Evolutionary conservation across 202 grass and related monocot species (phyloP).

Genomic region (Eragrostis tef): DNA sequence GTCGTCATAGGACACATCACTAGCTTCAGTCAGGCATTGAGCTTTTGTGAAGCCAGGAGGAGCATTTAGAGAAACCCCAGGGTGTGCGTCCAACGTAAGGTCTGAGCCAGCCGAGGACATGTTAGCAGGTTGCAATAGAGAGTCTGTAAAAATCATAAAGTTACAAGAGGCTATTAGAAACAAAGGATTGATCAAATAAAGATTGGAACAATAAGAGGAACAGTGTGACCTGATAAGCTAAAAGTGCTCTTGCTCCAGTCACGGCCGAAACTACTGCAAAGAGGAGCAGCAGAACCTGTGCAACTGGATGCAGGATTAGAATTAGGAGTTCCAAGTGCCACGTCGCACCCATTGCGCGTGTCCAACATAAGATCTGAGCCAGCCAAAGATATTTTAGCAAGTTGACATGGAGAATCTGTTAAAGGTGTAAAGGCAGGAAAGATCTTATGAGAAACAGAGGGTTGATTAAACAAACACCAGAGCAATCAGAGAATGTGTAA

Average conservation of each 20-base stretch:
- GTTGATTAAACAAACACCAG: constrained; percentile 20
- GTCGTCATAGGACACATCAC: background rate
- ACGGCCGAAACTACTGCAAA: background rate
- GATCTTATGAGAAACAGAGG: constrained; percentile 13
- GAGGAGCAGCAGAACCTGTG: constrained; percentile 35
- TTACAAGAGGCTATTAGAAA: constrained; percentile 22
- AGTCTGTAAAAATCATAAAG: constrained; percentile 33
- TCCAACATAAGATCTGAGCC: constrained; percentile 23
- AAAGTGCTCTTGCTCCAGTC: constrained; percentile 34
- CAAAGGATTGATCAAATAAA: constrained; percentile 19
- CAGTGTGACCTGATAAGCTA: background rate
- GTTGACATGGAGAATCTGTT: constrained; percentile 44
- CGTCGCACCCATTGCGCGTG: constrained; percentile 6
- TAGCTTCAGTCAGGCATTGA: background rate
- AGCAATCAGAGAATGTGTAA: constrained; percentile 24
- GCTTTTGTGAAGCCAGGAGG: constrained; percentile 54
- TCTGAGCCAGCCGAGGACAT: constrained; percentile 24
- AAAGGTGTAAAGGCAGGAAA: background rate
- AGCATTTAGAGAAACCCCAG: constrained; percentile 42
- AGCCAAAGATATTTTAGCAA: constrained; percentile 37
- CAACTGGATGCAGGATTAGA: constrained; percentile 36
- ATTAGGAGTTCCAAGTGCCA: constrained; percentile 31
- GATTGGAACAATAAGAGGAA: background rate
- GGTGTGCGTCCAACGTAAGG: constrained; percentile 30
- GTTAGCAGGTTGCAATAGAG: constrained; percentile 33